Evolutionary conservation across 305 asterid species (phyloP).

Genomic region (Rubia peregrina): DNA sequence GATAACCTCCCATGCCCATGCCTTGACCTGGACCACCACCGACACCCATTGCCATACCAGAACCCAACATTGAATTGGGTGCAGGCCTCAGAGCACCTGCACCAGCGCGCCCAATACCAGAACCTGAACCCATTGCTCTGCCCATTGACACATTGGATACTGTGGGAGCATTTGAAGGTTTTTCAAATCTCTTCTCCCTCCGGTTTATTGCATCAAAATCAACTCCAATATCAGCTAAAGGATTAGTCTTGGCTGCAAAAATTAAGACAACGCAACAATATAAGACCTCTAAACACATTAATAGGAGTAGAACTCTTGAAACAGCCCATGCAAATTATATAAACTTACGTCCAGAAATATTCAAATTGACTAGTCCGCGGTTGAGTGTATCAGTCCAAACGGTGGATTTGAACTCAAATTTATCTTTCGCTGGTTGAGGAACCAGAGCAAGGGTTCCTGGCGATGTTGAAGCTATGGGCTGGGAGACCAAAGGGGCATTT

Average conservation of each 20-base stretch:
- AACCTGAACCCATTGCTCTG: conserved; percentile 96
- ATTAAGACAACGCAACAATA: background rate
- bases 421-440: conserved; percentile 58
- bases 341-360: conserved; percentile 89
- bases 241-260: conserved; percentile 83
- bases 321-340: conserved; percentile 6
- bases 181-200: conserved; percentile 91
- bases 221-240: conserved; percentile 82
- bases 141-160: conserved; percentile 82
- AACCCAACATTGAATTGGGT: conserved; percentile 47
- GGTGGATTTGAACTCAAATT: conserved; percentile 86
- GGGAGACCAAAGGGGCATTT: conserved; percentile 26
- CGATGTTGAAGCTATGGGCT: conserved; percentile 31
- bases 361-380: conserved; percentile 87
- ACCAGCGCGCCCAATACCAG: conserved; percentile 86
- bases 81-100: conserved; percentile 59
- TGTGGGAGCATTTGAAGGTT: conserved; percentile 48
- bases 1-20: conserved; percentile 33
- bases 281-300: conserved; percentile 11
- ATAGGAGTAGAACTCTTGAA: background rate
- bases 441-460: conserved; percentile 35
- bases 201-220: conserved; percentile 95
- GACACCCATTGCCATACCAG: conserved; percentile 52
- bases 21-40: conserved; percentile 47
- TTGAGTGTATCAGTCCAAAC: conserved; percentile 95